Evolutionary conservation across 1,139 yeast species (phyloP).

Genomic region (Suhomyces bokatorum): DNA sequence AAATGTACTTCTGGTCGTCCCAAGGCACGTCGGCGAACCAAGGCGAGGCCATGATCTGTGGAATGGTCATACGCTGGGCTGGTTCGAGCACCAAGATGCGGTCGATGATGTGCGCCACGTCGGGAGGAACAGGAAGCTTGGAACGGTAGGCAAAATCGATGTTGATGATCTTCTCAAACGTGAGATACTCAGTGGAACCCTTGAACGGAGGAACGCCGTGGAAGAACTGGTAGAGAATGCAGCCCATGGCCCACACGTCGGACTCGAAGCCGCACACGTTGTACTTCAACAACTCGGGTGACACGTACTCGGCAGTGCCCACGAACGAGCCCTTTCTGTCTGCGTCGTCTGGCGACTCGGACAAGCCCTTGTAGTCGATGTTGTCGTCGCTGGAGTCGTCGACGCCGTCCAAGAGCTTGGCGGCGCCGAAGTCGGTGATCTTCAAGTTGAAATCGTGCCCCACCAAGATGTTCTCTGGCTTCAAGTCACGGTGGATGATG

Average conservation of each 20-base stretch:
- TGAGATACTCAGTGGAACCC: slow-evolving; percentile 90
- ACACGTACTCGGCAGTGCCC: slow-evolving; percentile 69
- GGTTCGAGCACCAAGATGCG: slow-evolving; percentile 57
- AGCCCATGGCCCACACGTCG: slow-evolving; percentile 97
- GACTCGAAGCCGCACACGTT: slow-evolving; percentile 84
- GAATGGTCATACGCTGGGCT: slow-evolving; percentile 32
- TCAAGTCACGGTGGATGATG: slow-evolving; percentile 89
- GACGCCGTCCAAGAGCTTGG: slow-evolving; percentile 63
- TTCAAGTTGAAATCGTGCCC: slow-evolving; percentile 80
- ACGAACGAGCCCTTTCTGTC: slow-evolving; percentile 71
- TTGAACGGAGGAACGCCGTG: slow-evolving; percentile 96
- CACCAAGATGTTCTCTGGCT: slow-evolving; percentile 89
- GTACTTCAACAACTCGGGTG: slow-evolving; percentile 86
- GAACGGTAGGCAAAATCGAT: slow-evolving; percentile 82
- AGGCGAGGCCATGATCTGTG: slow-evolving; percentile 34
- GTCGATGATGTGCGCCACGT: slow-evolving; percentile 68
- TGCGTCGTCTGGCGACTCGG: slow-evolving; percentile 12
- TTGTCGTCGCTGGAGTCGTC: slow-evolving; percentile 35
- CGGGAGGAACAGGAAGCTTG: slow-evolving; percentile 64
- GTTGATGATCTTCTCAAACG: slow-evolving; percentile 89
- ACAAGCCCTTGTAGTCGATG: slow-evolving; percentile 38
- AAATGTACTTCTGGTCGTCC: slow-evolving; percentile 43
- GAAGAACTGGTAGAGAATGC: slow-evolving; percentile 88
- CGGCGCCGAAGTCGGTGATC: slow-evolving; percentile 98
- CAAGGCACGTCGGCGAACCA: slow-evolving; percentile 47